Evolutionary conservation across 2,329 filamentous ascomycete species (phyloP), one percentile per base, ranked within the genome.

Genomic region (Fusarium mangiferae): DNA sequence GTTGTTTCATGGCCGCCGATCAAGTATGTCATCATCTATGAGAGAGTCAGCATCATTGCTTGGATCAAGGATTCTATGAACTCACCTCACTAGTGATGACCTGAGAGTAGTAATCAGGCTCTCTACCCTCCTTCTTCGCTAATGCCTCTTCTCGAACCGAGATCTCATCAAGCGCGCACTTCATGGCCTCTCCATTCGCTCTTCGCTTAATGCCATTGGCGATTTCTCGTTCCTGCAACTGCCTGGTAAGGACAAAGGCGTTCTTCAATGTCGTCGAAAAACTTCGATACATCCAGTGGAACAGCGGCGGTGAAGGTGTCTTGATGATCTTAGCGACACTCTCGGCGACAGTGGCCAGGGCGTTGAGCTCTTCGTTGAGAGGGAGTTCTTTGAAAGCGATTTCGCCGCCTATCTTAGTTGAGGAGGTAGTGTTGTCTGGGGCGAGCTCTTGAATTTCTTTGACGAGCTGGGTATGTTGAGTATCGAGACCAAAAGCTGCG

Each of bases 1-100:
- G 70, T 73, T 8, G 70, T 74, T 58, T 73, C 70, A 20, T 74
- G 70, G 6, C 70, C 70, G 5, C 66, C 70, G 3, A 73, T 62
- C 1, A 73, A 17, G 11, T 73, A 73, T 4, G 61, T 38, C 66
- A 73, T 73, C 4, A 74, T 35, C 70, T 73, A 13, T 0, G 26
- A 7, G 24, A 4, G 4, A 2, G 12, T 67, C 7, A 66, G 33
- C 0, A 10, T 20, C 6, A 7, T n/a, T 4, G 7, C 2, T 42
- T 10, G 9, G 26, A 3, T 15, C 13, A 4, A 20, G 5, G 3
- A 5, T 14, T 2, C 6, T 9, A 15, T 13, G 1, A 14, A 41
- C 20, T 56, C 2, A 73, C 70, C 20, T 73, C 70, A 13, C 70
- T 67, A 3, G 51, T 73, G 1, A 73, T 73, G 0, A 64, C 35